Base-by-base conservation (phyloP, 306 rosid genomes). In the Fagus sylvatica region DNA sequence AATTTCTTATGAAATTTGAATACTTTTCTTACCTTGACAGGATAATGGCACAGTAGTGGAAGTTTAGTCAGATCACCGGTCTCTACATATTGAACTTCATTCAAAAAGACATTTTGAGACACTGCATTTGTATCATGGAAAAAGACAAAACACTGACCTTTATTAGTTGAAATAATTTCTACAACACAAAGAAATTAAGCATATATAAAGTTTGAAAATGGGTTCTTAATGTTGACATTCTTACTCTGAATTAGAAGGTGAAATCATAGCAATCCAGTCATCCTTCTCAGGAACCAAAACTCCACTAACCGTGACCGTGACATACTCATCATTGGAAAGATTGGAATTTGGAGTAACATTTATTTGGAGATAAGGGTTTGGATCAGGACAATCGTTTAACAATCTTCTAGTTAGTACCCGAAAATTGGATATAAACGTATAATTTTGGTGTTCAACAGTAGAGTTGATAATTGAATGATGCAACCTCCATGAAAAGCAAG, bases 21-120 rank as follows among this genome's bases (percentile, higher is more conserved):
- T 19, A 3, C 7, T 56, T 22, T 7, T 56, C 32, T 56, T 88
- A 93, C 98, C 97, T 91, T 91, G 30, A 93, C 93, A 69, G 98
- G 98, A 83, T 93, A 93, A 85, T 93, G 98, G 60, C 98, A 93
- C 53, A 93, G 87, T 69, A 94, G 88, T 64, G 98, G 98, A 84
- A 94, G 97, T 10, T 33, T 34, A 28, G 83, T 79, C 1, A 81
- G 55, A 74, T 94, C 98, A 34, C 98, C 98, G 2, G 98, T 94
- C 80, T 94, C 93, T 6, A 71, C 6, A 72, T 94, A 94, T 11
- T 22, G 65, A 0, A 37, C 1, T 16, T 6, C 81, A 62, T 65
- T 84, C 0, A n/a, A 55, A 15, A 5, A 81, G 28, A 75, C 98
- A 94, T 19, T 43, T 33, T 1, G 71, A 22, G 4, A 84, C 86